Evolutionary conservation across 179 eudicot species (phyloP).

Genomic region (Patellifolia procumbens): DNA sequence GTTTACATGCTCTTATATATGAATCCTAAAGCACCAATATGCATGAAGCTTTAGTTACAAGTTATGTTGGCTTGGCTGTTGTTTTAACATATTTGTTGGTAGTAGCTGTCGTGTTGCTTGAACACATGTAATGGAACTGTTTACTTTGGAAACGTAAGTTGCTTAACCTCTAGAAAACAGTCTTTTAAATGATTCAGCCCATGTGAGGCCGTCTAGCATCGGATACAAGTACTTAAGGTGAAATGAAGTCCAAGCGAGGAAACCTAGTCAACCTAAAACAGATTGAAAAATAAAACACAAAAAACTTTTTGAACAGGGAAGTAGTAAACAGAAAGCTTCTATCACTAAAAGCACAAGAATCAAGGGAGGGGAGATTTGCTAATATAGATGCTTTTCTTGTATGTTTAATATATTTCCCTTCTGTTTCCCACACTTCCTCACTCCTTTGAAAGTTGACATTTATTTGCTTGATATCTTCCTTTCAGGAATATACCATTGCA

Average conservation of each 20-base stretch:
- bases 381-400: neutral
- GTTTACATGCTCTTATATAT: too few species aligned
- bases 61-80: neutral
- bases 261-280: neutral
- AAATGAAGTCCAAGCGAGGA: neutral
- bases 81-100: neutral
- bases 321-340: neutral
- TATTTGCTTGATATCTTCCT: conserved; percentile 6
- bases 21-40: too few species aligned
- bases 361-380: neutral
- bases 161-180: too few species aligned
- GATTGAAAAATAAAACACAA: too few species aligned
- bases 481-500: conserved; percentile 37
- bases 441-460: neutral
- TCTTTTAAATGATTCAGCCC: neutral
- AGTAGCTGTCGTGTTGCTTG: neutral
- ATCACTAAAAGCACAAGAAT: neutral
- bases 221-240: neutral
- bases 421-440: neutral
- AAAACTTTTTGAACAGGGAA: neutral
- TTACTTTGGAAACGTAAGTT: neutral
- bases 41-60: neutral
- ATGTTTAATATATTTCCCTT: neutral
- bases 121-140: neutral
- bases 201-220: neutral